These are phyloP conservation scores for Suillus occidentalis DNA, from an alignment of 768 basidiomycete genomes.

Conservation along the genomic window DNA sequence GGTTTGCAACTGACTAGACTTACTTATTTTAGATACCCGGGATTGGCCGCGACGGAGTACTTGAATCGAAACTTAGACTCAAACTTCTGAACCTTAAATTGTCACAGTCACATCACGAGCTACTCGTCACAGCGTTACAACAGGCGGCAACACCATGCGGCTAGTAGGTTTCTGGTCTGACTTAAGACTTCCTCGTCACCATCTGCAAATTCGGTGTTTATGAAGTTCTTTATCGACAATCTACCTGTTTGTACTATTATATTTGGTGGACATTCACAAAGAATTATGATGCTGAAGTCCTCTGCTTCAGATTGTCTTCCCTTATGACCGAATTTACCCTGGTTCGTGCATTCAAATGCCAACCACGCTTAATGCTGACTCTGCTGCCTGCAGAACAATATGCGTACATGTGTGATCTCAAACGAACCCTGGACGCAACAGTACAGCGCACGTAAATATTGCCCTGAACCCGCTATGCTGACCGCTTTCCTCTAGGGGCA, in stretches of 20 bases:
- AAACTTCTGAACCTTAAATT: background rate
- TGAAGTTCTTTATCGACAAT: constrained; percentile 86
- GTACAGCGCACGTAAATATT: constrained; percentile 41
- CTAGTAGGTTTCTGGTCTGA: background rate
- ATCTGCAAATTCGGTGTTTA: constrained; percentile 25
- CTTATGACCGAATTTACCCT: constrained; percentile 94
- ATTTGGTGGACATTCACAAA: background rate
- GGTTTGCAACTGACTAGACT: background rate
- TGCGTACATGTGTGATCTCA: constrained; percentile 99
- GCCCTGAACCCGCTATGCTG: background rate
- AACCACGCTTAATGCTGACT: constrained; percentile 12
- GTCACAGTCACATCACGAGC: background rate
- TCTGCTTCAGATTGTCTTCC: constrained; percentile 71
- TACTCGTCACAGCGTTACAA: background rate
- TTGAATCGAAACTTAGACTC: background rate
- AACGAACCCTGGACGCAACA: constrained; percentile 92
- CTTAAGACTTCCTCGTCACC: background rate
- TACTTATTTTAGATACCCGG: background rate
- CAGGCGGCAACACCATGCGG: background rate
- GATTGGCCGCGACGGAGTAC: too few species aligned
- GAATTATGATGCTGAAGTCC: background rate
- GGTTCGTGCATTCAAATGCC: constrained; percentile 43
- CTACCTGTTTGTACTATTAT: constrained; percentile 55
- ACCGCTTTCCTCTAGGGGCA: constrained; percentile 68
- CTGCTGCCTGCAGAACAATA: constrained; percentile 75